Evolutionary conservation across 2,329 filamentous ascomycete genomes (phyloP), one percentile per base, ranked within the genome.

Genomic region (Curvularia spicifera): DNA sequence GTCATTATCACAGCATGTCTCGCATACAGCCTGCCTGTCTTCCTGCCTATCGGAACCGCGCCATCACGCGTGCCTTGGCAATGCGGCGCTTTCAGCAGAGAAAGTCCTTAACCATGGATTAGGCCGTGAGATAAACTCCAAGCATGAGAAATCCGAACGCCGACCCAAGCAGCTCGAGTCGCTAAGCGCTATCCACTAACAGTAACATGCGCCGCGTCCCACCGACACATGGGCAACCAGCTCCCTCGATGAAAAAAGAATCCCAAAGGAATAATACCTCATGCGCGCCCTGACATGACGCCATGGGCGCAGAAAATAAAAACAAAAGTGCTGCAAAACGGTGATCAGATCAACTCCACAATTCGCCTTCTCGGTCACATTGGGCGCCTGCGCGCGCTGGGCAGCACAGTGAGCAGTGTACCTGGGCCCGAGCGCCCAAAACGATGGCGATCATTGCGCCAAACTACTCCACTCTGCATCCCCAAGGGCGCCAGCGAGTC

Each of bases 361-460:
- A 40, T 44, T 51, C 35, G 50, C 44, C 22, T 24, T 46, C 39
- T 57, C 50, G 48, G 42, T 40, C 47, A 51, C 33, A 52, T 45
- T 48, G 15, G 53, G 48, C 55, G 52, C 45, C 18, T 56, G 28
- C 13, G 59, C 51, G 37, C n/a, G 44, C 56, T 53, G 52, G 56
- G 52, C 37, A 52, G 48, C 26, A 57, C 13, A 15, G 56, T 42
- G 31, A 49, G 47, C 57, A 31, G 46, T 55, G 55, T 59, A 35
- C 57, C 58, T 64, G 58, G 50, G 50, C 53, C 60, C 57, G 60
- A 61, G 63, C 63, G 51, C 56, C 35, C 37, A 29, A 51, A 64
- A 57, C 59, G 45, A 64, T 49, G 60, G 56, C 63, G 57, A 65
- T 65, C 60, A 59, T 49, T 52, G 57, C 57, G 57, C 55, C 53